phyloP scores from a whole-genome alignment of 2,329 filamentous ascomycete genomes.

The Nannizziopsis arthrosporioides region DNA sequence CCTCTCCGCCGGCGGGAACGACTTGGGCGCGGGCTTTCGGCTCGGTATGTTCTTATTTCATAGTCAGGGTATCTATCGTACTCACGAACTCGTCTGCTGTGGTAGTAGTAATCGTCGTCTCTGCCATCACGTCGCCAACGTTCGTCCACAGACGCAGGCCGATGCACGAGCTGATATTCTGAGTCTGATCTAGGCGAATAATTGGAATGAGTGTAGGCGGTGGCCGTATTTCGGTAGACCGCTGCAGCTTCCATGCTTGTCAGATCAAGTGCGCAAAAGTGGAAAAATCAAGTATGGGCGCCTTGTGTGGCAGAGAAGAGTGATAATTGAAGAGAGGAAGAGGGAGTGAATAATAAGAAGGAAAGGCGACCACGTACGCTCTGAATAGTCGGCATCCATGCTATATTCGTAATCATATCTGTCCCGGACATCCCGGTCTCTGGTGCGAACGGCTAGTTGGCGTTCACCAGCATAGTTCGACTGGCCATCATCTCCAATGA shows the following conservation, averaged over 20 bases:
- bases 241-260: slow-evolving; percentile 43
- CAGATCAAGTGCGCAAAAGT: background rate
- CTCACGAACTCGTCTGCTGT: slow-evolving; percentile 42
- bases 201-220: slow-evolving; percentile 25
- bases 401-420: slow-evolving; percentile 32
- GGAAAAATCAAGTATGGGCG: too few species aligned
- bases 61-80: slow-evolving; percentile 38
- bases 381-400: slow-evolving; percentile 32
- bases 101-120: slow-evolving; percentile 52
- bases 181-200: slow-evolving; percentile 43
- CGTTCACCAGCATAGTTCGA: slow-evolving; percentile 30
- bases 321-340: slow-evolving; percentile 37
- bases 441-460: slow-evolving; percentile 33
- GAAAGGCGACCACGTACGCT: slow-evolving; percentile 30
- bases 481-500: slow-evolving; percentile 31
- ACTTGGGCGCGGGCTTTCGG: slow-evolving; percentile 41
- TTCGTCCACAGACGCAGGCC: slow-evolving; percentile 43
- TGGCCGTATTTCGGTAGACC: slow-evolving; percentile 33
- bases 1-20: slow-evolving; percentile 36
- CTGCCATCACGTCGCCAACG: slow-evolving; percentile 35
- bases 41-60: slow-evolving; percentile 34
- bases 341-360: slow-evolving; percentile 38
- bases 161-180: slow-evolving; percentile 49
- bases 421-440: slow-evolving; percentile 32
- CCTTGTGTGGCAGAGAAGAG: slow-evolving; percentile 33